Base-by-base conservation (phyloP, 2,329 filamentous ascomycete genomes). In the Geosmithia putterillii region DNA sequence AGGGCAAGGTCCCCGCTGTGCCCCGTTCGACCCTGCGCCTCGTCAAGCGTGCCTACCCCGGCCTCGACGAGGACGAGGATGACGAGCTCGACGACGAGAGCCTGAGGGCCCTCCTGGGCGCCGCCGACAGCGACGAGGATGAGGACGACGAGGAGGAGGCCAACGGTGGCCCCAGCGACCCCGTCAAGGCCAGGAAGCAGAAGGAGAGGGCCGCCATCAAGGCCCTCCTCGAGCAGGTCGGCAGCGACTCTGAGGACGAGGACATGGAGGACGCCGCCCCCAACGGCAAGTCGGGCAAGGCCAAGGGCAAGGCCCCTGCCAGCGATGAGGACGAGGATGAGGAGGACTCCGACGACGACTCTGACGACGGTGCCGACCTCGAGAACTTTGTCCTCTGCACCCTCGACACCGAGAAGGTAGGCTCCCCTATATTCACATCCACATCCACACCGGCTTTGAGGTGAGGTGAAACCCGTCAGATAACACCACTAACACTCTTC, bases 321-420 rank as follows among this genome's bases (percentile, higher is more conserved):
- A 72, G 76, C 2, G 71, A 76, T 21, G 76, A 79, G n/a, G 74
- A 81, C 41, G 73, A 78, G 28, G 54, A 55, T 3, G 54, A 57
- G 2, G 53, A 68, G 3, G 69, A 69, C 3, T 69, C 70, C 2
- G 72, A 77, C 28, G 76, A 79, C 25, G 75, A 83, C 43, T 73
- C 76, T 46, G 76, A 74, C 7, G 75, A 78, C 37, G 75, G 73
- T 21, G 64, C 75, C 43, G 79, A 87, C 57, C 70, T 90, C 43
- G 87, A 95, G 63, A 86, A 95, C 70, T 86, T 86, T 55, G 88
- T 96, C 53, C 70, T 98, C 55, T 98, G 92, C 78, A 98, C 92
- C 48, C 79, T 98, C 44, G 89, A 96, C 67, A 86, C 89, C 25
- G 80, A 87, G 64, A 86, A 83, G 71, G 92, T 95, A 81, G 62